These are phyloP conservation scores for Pseudotulostoma volvatum DNA, from an alignment of 495 filamentous ascomycete species.

Conservation along the genomic window DNA sequence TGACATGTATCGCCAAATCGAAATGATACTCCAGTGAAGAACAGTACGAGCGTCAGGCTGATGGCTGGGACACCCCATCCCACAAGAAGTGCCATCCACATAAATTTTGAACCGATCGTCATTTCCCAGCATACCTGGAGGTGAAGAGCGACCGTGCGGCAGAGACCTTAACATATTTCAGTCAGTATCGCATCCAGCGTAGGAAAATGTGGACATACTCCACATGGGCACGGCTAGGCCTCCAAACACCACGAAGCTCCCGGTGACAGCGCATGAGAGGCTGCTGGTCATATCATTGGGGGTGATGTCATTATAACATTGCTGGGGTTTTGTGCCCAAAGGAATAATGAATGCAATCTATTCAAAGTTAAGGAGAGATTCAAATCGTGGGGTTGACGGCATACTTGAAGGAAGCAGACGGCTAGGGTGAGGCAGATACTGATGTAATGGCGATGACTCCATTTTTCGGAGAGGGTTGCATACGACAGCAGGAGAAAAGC, in stretches of 20 bases:
- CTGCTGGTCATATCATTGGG: slow-evolving; percentile 82
- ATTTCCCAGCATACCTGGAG: slow-evolving; percentile 97
- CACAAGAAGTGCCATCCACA: slow-evolving; percentile 62
- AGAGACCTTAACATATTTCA: slow-evolving; percentile 38
- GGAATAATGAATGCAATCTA: slow-evolving; percentile 83
- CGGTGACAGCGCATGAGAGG: slow-evolving; percentile 72
- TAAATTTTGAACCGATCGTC: slow-evolving; percentile 74
- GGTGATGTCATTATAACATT: slow-evolving; percentile 83
- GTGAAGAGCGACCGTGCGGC: slow-evolving; percentile 81
- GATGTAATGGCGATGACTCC: slow-evolving; percentile 81
- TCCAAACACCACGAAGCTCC: slow-evolving; percentile 67
- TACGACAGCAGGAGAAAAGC: slow-evolving; percentile 71
- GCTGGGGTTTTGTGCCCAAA: slow-evolving; percentile 56
- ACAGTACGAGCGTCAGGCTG: slow-evolving; percentile 54
- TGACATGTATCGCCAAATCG: slow-evolving; percentile 84
- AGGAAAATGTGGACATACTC: slow-evolving; percentile 35
- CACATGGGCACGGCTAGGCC: slow-evolving; percentile 72
- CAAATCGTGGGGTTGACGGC: slow-evolving; percentile 9
- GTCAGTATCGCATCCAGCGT: too few relatives aligned
- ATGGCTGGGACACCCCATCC: slow-evolving; percentile 74
- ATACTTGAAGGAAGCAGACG: slow-evolving; percentile 63
- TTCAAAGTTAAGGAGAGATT: slow-evolving; percentile 12
- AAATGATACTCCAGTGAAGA: slow-evolving; percentile 84
- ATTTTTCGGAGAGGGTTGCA: slow-evolving; percentile 68
- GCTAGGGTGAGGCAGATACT: slow-evolving; percentile 70